Base-by-base conservation (phyloP, 371 early-diverging fungal genomes). In the Mucor indicus region DNA sequence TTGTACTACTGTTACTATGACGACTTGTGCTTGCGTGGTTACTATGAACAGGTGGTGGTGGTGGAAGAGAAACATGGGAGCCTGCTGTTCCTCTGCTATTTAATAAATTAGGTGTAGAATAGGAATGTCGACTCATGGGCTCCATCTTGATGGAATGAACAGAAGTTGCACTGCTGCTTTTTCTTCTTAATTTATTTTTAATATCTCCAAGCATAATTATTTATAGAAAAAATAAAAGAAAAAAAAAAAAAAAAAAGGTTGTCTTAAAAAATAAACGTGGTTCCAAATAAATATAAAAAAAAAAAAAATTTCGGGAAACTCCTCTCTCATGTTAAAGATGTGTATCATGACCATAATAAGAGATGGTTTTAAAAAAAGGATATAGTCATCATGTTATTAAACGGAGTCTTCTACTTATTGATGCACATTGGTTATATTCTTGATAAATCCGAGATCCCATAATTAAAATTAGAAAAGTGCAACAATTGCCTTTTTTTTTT, bases 121-220 rank as follows among this genome's bases (percentile, higher is more conserved):
- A 7, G 11, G 5, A 7, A 8, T 31, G 9, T 32, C 11, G n/a
- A 25, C 9, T 9, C 3, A 3, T n/a, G 4, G n/a, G n/a, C 7
- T 2, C 13, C 21, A 6, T 48, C 15, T 37, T 25, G 20, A 50
- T 39, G 9, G 51, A 57, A 10, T 46, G 40, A 24, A 51, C 12
- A 17, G 31, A 16, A 15, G n/a, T n/a, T n/a, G n/a, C n/a, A n/a
- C n/a, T n/a, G n/a, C n/a, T n/a, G n/a, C n/a, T n/a, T n/a, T n/a
- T n/a, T n/a, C 48, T 48, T 37, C 50, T 59, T 13, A 53, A 22
- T 25, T 45, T 59, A 3, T 23, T 59, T 41, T 41, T 59, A 13
- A 51, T 32, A 19, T 45, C 53, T 33, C 13, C 4, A 31, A 53
- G 33, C 53, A 53, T 52, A 15, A 3, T 27, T 25, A 43, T 15